Evolutionary conservation across 2,329 filamentous ascomycete genomes (phyloP), one percentile per base, ranked within the genome.

Genomic region (Thelonectria blattea): DNA sequence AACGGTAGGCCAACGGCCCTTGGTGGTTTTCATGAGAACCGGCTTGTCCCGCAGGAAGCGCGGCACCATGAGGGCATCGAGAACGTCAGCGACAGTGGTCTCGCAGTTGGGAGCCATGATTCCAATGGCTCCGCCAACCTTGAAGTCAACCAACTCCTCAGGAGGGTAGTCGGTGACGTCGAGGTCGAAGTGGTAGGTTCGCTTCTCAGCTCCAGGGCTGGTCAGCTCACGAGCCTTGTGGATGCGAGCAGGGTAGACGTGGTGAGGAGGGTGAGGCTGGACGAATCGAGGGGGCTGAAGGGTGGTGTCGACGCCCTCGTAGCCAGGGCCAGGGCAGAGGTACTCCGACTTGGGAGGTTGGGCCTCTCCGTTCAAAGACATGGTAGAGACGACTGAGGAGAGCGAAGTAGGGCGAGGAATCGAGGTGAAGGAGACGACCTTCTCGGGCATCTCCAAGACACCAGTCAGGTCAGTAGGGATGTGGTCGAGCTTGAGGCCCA

Each of bases 111-210:
- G 93, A 0, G 94, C 93, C 73, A 91, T 92, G 59, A 99, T 87
- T 41, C 95, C 95, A 75, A 99, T 94, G 54, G 95, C 95, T 56
- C 95, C 95, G 59, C 95, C 95, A 17, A 99, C 95, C 73, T 94
- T 93, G 83, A 98, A 99, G 73, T 98, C 95, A 5, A 93, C 88
- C 51, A 85, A 83, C 55, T 91, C 90, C 78, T 96, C 92, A 18
- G 87, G 85, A 0, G 95, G 93, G 71, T 99, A 99, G 74, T 97
- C 90, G 50, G 94, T 97, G 51, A 99, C 90, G 71, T 99, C 95
- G 46, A 99, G 87, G 71, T 98, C 95, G 71, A 98, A 98, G 77
- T 99, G 95, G 75, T 94, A 97, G 0, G 95, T 99, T 62, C 94
- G 86, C 85, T 99, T 99, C 81, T 97, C 92, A 5, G 95, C 95